Conservation (phyloP, 2,329 filamentous ascomycete species). For the Trichoderma sp. region DNA sequence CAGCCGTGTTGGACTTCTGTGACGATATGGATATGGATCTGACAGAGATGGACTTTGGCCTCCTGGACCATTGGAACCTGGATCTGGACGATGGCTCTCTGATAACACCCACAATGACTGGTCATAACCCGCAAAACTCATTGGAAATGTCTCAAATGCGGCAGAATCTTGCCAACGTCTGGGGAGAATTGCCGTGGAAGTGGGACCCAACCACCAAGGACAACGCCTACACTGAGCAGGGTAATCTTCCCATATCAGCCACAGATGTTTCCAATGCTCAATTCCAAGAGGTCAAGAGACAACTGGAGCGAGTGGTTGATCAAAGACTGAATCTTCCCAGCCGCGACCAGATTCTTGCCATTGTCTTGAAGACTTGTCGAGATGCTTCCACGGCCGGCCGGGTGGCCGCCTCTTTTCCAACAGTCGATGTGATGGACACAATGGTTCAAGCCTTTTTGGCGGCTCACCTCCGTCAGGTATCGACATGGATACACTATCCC, state of each 20-base stretch:
- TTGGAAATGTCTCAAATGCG: conserved; percentile 49
- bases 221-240: conserved; percentile 46
- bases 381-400: conserved; percentile 50
- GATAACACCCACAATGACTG: not conserved
- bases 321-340: conserved; percentile 49
- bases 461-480: conserved; percentile 56
- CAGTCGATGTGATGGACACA: conserved; percentile 60
- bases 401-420: conserved; percentile 63
- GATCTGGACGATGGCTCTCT: conserved; percentile 30
- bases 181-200: conserved; percentile 54
- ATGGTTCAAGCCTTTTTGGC: conserved; percentile 63
- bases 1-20: conserved; percentile 52
- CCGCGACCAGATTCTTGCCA: conserved; percentile 64
- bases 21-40: conserved; percentile 52
- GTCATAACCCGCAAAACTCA: conserved; percentile 39
- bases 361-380: conserved; percentile 62
- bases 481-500: conserved; percentile 62
- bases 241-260: conserved; percentile 46
- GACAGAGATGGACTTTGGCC: conserved; percentile 53
- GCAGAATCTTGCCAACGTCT: conserved; percentile 49
- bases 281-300: conserved; percentile 41
- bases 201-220: conserved; percentile 50
- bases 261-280: conserved; percentile 41
- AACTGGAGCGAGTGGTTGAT: conserved; percentile 42
- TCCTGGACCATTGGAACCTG: conserved; percentile 52